Conservation (phyloP, 2,329 filamentous ascomycete genomes). For the Albifimbria verrucaria region DNA sequence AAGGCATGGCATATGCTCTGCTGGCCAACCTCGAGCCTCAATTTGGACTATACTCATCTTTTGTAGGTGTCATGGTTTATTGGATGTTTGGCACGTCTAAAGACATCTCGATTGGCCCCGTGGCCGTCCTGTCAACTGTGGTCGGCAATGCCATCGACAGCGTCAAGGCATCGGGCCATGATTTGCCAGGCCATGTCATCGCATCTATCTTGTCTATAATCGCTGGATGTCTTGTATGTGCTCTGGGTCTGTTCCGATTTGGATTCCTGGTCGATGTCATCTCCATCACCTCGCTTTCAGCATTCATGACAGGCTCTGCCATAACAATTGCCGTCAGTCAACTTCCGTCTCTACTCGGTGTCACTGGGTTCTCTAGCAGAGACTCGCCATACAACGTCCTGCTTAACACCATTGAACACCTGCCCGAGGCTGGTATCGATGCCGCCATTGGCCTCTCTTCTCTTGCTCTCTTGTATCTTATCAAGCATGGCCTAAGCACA, state of each 20-base stretch:
- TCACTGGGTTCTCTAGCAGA: slow-evolving; percentile 69
- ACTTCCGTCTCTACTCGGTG: slow-evolving; percentile 76
- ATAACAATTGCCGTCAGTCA: slow-evolving; percentile 86
- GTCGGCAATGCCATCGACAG: slow-evolving; percentile 76
- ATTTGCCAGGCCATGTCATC: slow-evolving; percentile 61
- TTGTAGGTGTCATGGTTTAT: slow-evolving; percentile 92
- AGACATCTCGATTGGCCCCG: slow-evolving; percentile 95
- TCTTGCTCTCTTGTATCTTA: slow-evolving; percentile 71
- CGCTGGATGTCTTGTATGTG: slow-evolving; percentile 70
- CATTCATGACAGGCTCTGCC: slow-evolving; percentile 96
- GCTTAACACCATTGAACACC: slow-evolving; percentile 74
- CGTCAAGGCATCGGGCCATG: slow-evolving; percentile 53
- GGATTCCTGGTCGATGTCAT: slow-evolving; percentile 95
- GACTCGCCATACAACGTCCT: slow-evolving; percentile 78
- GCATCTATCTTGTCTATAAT: slow-evolving; percentile 78
- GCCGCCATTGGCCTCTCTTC: slow-evolving; percentile 87
- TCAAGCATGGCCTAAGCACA: slow-evolving; percentile 63
- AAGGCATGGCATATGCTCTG: slow-evolving; percentile 92
- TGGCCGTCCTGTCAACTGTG: slow-evolving; percentile 92
- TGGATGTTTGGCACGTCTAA: slow-evolving; percentile 99
- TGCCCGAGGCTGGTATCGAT: slow-evolving; percentile 67
- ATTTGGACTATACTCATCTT: slow-evolving; percentile 82
- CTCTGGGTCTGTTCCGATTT: slow-evolving; percentile 73
- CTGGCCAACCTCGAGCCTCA: slow-evolving; percentile 77
- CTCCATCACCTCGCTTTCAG: slow-evolving; percentile 82